Evolutionary conservation across 169 alveolate species (phyloP).

Genomic region (Cryptosporidium sp.): DNA sequence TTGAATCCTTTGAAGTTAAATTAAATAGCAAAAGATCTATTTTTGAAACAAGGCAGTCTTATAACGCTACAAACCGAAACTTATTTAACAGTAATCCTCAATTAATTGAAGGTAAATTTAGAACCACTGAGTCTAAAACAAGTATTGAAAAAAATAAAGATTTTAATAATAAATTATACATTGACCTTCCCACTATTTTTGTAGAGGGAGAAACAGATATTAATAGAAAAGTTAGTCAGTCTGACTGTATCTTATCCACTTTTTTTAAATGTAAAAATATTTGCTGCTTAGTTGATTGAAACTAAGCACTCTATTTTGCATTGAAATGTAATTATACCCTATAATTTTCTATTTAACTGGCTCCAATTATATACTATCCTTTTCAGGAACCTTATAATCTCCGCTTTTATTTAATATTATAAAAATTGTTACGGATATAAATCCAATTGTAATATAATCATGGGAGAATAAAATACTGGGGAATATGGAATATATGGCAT

Average conservation of each 20-base stretch:
- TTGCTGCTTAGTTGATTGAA: constrained; percentile 4
- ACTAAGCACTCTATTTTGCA: neutral
- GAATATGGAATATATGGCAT: constrained; percentile 32
- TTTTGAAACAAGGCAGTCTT: neutral
- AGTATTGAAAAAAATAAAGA: constrained; percentile 1
- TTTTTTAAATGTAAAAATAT: constrained; percentile 15
- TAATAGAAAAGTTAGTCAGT: neutral
- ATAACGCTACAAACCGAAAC: neutral
- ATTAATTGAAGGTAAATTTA: neutral
- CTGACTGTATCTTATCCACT: neutral
- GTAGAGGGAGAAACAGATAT: constrained; percentile 11
- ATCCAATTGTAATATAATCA: constrained; percentile 12
- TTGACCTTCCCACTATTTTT: constrained; percentile 7
- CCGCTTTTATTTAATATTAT: neutral
- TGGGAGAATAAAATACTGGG: constrained; percentile 21
- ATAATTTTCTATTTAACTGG: neutral
- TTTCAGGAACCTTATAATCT: neutral
- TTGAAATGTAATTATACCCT: neutral
- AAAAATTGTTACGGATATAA: neutral
- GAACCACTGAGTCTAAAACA: neutral
- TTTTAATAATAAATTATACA: neutral
- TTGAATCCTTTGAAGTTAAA: constrained; percentile 5
- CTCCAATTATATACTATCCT: neutral
- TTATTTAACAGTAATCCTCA: neutral
- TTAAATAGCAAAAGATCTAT: neutral